Conservation (phyloP, 73 alveolate genomes). For the Paramecium bursaria region DNA sequence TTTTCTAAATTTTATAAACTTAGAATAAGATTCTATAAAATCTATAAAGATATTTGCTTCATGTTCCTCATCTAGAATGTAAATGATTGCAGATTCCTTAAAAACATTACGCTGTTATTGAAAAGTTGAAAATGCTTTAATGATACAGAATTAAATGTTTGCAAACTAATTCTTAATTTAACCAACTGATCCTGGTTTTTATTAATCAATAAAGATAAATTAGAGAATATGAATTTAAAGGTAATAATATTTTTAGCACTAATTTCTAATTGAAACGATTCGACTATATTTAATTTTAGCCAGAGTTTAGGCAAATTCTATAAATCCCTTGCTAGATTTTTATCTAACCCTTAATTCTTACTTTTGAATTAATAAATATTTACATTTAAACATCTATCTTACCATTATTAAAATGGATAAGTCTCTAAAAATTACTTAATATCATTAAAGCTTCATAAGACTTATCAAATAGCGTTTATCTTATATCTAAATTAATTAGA, state of each 20-base stretch:
- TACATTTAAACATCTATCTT: slow-evolving; percentile 15
- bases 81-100: no score
- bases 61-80: no score
- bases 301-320: slow-evolving; percentile 16
- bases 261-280: not conserved
- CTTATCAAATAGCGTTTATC: slow-evolving; percentile 44
- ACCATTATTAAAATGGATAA: not conserved
- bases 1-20: no score
- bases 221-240: slow-evolving; percentile 36
- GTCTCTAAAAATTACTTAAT: not conserved
- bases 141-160: no score
- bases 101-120: no score
- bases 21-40: no score
- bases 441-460: not conserved
- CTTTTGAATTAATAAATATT: no score
- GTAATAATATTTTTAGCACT: slow-evolving; percentile 22
- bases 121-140: no score
- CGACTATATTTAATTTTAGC: slow-evolving; percentile 10
- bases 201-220: slow-evolving; percentile 16
- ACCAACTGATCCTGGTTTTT: no score
- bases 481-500: slow-evolving; percentile 44
- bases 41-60: no score
- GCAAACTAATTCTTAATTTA: no score
- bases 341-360: not conserved
- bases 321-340: slow-evolving; percentile 8